Base-by-base conservation (phyloP, 2,329 filamentous ascomycete species). In the Pyricularia grisea region DNA sequence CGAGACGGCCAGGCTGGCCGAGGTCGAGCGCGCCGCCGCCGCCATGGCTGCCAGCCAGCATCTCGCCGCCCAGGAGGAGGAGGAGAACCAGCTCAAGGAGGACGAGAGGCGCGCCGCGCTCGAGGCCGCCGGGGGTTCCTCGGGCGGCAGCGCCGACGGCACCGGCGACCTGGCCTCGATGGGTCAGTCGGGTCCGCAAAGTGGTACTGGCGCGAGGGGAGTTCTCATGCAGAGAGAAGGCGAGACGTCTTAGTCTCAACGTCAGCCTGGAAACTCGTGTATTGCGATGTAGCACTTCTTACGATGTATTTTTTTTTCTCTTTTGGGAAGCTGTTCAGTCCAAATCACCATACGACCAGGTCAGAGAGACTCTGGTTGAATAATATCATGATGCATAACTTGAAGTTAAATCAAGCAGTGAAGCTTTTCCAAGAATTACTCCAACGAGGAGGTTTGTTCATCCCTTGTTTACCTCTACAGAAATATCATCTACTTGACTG, bases 1-100 rank as follows among this genome's bases (percentile, higher is more conserved):
- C 17, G 87, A 89, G 78, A 89, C 89, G 80, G 79, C 82, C 72
- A 79, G 87, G 55, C 74, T 86, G 67, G 79, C 77, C 65, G 84
- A 86, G 72, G 73, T 85, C 65, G 83, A 86, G 74, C 75, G 79
- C 28, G 81, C 69, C 1, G 73, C 70, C 1, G 72, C 72, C 11
- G 72, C 70, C 50, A 68, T 69, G 1, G 72, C 70, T 70, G 70
- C 72, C 68, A 65, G 75, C 74, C 58, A 78, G 77, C 66, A 67
- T n/a, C 55, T 68, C 30, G 64, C 30, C 20, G 64, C n/a, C 28
- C 30, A 66, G 64, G 64, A 66, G 17, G 64, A 28, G 30, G 64
- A 66, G 4, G 55, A 67, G 66, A 28, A 55, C 33, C 66, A 67
- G 66, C 23, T 60, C 17, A 28, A 68, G 14, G 66, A 68, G 17